Base-by-base conservation (phyloP, 768 basidiomycete genomes). In the Boletellus sp. region DNA sequence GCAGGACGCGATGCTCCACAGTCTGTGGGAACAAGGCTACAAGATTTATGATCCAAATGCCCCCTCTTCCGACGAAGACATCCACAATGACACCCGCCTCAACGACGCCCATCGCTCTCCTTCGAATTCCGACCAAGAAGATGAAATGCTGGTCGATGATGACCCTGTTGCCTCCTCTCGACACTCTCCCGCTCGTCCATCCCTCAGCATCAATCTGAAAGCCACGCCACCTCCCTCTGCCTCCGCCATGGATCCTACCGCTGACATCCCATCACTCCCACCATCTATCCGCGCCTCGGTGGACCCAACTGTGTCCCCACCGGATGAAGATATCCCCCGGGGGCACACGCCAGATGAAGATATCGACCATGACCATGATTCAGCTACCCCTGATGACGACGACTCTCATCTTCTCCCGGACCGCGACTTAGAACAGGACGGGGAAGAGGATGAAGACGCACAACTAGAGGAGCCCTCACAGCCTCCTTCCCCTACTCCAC, bases 381-480 rank as follows among this genome's bases (percentile, higher is more conserved):
- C 47, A 19, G 60, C 53, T 22, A 33, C 42, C 2, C 54, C 50
- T 11, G 63, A 66, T 31, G 64, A 66, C 23, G 61, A 65, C 23
- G 61, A 58, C 32, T 47, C 23, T 12, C 61, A 57, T 22, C 64
- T 51, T 3, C 42, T 42, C 22, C 56, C 48, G 28, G 54, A 61
- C 36, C 50, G 28, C 15, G 55, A 57, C 15, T n/a, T 53, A 15
- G 60, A 61, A 13, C 55, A 47, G 8, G 70, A 71, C 8, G 59
- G 39, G 19, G 70, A 63, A 13, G 72, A 69, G 33, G 70, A 60
- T 0, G 75, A 74, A 15, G 68, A 70, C 6, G 56, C 65, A 15
- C 59, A 50, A 6, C 63, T 47, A 6, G 62, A 54, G 13, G 63
- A 65, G 1, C 63, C 60, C 3, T 63, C 62, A 0, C 63, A 54